Conservation (phyloP, 2,329 filamentous ascomycete species). For the Stemphylium lycopersici region DNA sequence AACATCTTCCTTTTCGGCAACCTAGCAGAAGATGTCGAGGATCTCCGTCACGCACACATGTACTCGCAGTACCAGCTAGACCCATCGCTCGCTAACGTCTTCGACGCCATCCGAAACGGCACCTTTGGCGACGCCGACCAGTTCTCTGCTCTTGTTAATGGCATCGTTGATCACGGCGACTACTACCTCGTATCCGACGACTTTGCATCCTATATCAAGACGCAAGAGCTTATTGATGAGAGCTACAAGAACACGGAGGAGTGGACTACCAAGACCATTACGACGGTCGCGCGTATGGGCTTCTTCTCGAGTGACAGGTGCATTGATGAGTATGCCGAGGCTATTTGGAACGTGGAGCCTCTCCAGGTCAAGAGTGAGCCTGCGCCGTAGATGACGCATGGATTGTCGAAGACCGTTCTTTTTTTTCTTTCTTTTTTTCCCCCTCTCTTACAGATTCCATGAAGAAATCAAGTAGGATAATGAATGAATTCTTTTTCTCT, state of each 20-base stretch:
- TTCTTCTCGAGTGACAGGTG: conserved; percentile 96
- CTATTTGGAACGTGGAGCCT: conserved; percentile 96
- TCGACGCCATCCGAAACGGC: conserved; percentile 78
- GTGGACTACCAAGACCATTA: conserved; percentile 91
- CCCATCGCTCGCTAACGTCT: conserved; percentile 77
- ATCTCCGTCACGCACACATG: conserved; percentile 86
- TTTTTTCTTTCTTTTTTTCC: neutral
- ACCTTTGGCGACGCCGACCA: conserved; percentile 79
- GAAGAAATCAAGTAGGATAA: too few species aligned
- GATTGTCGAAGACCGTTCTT: neutral
- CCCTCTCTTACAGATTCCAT: neutral
- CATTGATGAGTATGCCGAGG: conserved; percentile 96
- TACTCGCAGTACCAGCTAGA: conserved; percentile 83
- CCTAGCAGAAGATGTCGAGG: conserved; percentile 93
- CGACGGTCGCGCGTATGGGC: conserved; percentile 88
- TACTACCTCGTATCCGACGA: conserved; percentile 98
- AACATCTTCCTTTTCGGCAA: conserved; percentile 99
- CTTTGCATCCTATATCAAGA: conserved; percentile 92
- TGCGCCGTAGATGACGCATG: conserved; percentile 16
- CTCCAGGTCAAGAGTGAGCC: conserved; percentile 55
- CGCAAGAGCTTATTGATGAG: conserved; percentile 88
- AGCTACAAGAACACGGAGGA: conserved; percentile 90
- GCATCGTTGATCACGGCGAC: conserved; percentile 90
- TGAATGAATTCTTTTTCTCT: too few species aligned
- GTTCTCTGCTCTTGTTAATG: conserved; percentile 82